phyloP scores from a whole-genome alignment of 129 eudicot genomes.

The Chrysanthemum seticuspe region DNA sequence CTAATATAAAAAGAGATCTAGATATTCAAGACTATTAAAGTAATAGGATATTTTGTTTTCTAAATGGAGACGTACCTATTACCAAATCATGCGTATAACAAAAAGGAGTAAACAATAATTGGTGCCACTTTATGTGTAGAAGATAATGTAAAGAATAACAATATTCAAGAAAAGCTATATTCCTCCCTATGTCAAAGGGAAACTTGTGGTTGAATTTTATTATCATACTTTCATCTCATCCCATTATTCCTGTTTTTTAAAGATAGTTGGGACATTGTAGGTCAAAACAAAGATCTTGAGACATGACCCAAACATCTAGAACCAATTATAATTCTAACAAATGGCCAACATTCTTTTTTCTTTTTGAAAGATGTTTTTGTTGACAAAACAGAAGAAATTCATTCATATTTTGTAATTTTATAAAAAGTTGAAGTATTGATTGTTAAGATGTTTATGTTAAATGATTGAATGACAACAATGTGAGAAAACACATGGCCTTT shows the following conservation, averaged over 20 bases:
- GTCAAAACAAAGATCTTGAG: conserved; percentile 14
- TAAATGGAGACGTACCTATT: neutral
- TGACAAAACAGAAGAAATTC: no score
- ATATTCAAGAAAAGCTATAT: conserved; percentile 22
- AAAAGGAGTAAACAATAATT: conserved; percentile 27
- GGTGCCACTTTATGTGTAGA: conserved; percentile 12
- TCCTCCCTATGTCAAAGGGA: conserved; percentile 7
- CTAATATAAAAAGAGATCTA: neutral
- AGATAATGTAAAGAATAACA: conserved; percentile 29
- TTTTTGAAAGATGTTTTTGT: neutral
- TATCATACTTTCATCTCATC: neutral
- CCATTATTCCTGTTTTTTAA: neutral
- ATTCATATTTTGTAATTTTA: no score
- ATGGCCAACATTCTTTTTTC: neutral
- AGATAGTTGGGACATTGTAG: neutral
- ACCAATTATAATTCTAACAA: neutral
- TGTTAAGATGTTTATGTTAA: no score
- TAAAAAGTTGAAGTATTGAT: no score
- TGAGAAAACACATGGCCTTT: no score
- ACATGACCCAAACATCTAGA: conserved; percentile 5
- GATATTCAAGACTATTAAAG: neutral
- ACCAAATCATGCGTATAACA: conserved; percentile 23
- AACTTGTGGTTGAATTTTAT: neutral
- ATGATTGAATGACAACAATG: no score
- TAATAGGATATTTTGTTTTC: neutral